These are phyloP conservation scores for Entophlyctis helioformis DNA, from an alignment of 192 early-diverging fungal genomes.

Conservation along the genomic window DNA sequence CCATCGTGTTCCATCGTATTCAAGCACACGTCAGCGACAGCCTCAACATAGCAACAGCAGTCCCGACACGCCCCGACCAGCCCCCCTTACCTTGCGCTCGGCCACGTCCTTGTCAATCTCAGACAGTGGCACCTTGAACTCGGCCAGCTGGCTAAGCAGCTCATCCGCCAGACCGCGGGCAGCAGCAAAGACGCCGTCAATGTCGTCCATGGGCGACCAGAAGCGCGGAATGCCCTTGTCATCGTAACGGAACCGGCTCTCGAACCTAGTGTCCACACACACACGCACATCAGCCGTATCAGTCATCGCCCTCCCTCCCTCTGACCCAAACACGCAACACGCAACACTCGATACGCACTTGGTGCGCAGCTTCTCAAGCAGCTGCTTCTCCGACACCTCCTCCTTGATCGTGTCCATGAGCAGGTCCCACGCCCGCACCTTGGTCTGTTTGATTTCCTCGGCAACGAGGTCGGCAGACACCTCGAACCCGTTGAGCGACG, in stretches of 20 bases:
- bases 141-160: conserved; percentile 58
- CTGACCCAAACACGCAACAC: too few species aligned
- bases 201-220: conserved; percentile 92
- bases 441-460: conserved; percentile 34
- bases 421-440: conserved; percentile 62
- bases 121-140: conserved; percentile 47
- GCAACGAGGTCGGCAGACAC: too few species aligned
- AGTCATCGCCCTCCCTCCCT: too few species aligned
- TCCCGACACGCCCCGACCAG: too few species aligned
- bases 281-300: too few species aligned
- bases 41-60: too few species aligned
- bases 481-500: too few species aligned
- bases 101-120: conserved; percentile 19
- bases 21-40: too few species aligned
- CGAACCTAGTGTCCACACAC: too few species aligned
- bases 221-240: conserved; percentile 83
- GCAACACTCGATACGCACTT: too few species aligned
- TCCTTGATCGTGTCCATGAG: conserved; percentile 62
- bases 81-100: conserved; percentile 25
- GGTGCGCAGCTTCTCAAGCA: conserved; percentile 62
- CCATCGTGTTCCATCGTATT: too few species aligned
- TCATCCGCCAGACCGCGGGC: conserved; percentile 45
- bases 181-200: conserved; percentile 70
- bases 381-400: conserved; percentile 70
- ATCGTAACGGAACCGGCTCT: conserved; percentile 90